Base-by-base conservation (phyloP, 306 rosid species). In the barrel medic (Medicago truncatula) region DNA sequence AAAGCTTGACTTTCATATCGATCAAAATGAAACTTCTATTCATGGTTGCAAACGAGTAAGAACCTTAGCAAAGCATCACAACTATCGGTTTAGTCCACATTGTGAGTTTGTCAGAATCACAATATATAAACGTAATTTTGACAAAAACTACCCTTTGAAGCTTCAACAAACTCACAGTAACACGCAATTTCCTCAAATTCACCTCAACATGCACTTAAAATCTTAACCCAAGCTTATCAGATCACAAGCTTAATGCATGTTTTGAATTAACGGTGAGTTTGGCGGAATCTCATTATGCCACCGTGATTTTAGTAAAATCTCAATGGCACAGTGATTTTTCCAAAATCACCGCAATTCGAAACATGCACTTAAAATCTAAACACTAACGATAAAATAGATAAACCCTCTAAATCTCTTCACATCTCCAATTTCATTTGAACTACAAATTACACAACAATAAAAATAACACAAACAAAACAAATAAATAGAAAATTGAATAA, bases 311-410 rank as follows among this genome's bases (percentile, higher is more conserved):
- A 28, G 2, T 28, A 28, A 28, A 47, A 47, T 47, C 54, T 14
- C 54, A 15, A 15, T 15, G 18, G 17, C 8, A 49, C 18, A 18
- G 0, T 1, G 0, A 13, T 49, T 11, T 44, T 44, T 0, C 36
- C 36, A 31, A 31, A 31, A 17, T 18, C 6, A 54, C 31, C 7
- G 0, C 18, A 1, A 8, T 28, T 31, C 1, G 3, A 28, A 60
- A 28, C 41, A 14, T 1, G 41, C 17, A 59, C 43, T 62, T 52
- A 64, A 79, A 34, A 67, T 20, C 71, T 40, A 66, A 40, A 66
- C 36, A 39, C n/a, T 23, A 17, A 17, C n/a, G 9, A 25, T 8
- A 39, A 46, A 3, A 67, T 21, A 1, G 1, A 39, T 1, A 21
- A 53, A 62, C 34, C 41, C 21, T 17, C 53, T 15, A 54, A 67